Evolutionary conservation across 2,329 filamentous ascomycete genomes (phyloP).

Genomic region (Diaporthe helianthi): DNA sequence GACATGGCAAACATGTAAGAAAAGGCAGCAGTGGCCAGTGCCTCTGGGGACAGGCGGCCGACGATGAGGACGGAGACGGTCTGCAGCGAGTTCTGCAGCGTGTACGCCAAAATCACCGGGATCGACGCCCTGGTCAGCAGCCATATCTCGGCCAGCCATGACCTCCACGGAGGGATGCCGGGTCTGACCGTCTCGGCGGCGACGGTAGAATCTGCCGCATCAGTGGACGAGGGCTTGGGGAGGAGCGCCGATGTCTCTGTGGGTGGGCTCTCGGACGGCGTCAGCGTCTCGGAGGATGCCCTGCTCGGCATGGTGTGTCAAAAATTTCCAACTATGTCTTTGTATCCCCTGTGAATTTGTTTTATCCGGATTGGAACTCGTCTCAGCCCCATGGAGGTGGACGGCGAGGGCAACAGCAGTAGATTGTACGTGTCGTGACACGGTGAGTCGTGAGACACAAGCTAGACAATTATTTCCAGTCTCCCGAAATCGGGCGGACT

Average conservation of each 20-base stretch:
- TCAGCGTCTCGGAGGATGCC: conserved; percentile 30
- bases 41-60: conserved; percentile 79
- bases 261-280: conserved; percentile 24
- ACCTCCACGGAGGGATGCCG: conserved; percentile 43
- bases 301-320: conserved; percentile 28
- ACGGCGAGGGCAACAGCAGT: neutral
- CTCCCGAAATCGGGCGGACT: neutral
- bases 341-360: neutral
- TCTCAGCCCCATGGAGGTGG: neutral
- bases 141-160: conserved; percentile 66
- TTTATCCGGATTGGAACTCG: neutral
- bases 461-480: neutral
- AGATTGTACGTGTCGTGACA: neutral
- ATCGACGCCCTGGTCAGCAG: conserved; percentile 72
- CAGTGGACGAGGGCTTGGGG: conserved; percentile 28
- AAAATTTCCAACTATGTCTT: neutral
- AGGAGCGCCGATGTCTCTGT: conserved; percentile 35
- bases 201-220: conserved; percentile 7
- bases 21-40: conserved; percentile 82
- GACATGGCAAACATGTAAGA: conserved; percentile 95
- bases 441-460: neutral
- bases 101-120: conserved; percentile 84
- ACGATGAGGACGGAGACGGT: conserved; percentile 83
- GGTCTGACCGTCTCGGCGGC: conserved; percentile 14
- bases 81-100: conserved; percentile 84